These are phyloP conservation scores for Selaginella tamariscina DNA, from an alignment of 75 land plant genomes.

Conservation along the genomic window DNA sequence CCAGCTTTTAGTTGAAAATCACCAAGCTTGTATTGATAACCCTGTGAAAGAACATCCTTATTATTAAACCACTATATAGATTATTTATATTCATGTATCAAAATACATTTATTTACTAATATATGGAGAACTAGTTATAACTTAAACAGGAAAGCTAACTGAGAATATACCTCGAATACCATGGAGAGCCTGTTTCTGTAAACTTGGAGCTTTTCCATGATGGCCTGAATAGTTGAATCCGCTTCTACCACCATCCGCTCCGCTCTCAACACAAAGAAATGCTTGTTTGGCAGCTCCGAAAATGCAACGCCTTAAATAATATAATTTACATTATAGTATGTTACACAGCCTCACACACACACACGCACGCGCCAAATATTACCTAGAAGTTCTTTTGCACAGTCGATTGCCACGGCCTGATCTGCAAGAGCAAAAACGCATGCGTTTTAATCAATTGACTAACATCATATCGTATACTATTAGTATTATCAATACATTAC, in stretches of 20 bases:
- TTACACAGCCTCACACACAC: no score
- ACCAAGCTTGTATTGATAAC: constrained; percentile 62
- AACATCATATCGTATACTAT: not conserved
- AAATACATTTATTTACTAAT: no score
- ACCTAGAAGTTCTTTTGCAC: constrained; percentile 65
- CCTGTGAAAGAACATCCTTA: constrained; percentile 36
- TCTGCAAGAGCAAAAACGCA: constrained; percentile 10
- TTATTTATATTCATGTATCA: no score
- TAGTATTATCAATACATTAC: not conserved
- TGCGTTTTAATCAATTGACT: not conserved
- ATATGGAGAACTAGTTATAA: no score
- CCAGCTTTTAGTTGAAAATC: constrained; percentile 84
- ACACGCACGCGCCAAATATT: no score
- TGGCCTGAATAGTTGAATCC: constrained; percentile 50
- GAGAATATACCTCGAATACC: constrained; percentile 47
- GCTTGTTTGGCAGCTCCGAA: constrained; percentile 49
- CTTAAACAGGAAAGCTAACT: not conserved
- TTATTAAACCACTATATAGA: no score
- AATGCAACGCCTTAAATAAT: no score
- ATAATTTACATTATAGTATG: no score
- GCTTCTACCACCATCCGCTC: constrained; percentile 67
- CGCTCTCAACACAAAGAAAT: constrained; percentile 50
- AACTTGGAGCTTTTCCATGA: constrained; percentile 87
- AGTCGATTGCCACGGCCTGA: constrained; percentile 27
- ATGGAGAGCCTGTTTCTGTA: constrained; percentile 61